Evolutionary conservation across 1,139 yeast species (phyloP).

Genomic region (Taphrina sp.): DNA sequence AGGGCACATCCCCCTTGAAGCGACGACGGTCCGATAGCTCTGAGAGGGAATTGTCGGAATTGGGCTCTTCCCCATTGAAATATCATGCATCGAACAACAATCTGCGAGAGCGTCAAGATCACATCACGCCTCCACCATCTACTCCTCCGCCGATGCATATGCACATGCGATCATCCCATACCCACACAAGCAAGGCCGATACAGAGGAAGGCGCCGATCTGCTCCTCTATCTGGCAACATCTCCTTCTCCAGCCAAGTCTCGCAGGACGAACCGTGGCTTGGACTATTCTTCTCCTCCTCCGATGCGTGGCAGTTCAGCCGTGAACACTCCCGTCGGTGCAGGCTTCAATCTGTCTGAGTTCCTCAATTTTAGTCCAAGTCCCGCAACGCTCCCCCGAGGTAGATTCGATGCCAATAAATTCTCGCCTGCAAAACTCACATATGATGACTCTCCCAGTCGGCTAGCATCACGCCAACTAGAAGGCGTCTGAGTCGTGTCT

Average conservation of each 20-base stretch:
- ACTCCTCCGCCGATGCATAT: constrained; percentile 26
- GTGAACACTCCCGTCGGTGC: constrained; percentile 47
- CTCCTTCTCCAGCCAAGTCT: constrained; percentile 66
- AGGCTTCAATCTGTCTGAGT: constrained; percentile 79
- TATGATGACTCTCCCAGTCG: constrained; percentile 9
- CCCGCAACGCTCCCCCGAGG: constrained; percentile 47
- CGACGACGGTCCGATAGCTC: constrained; percentile 24
- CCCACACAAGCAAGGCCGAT: constrained; percentile 14
- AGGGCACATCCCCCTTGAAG: constrained; percentile 13
- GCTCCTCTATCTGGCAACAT: constrained; percentile 76
- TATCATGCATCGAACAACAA: constrained; percentile 13
- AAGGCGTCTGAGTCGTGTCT: neutral
- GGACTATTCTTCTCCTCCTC: constrained; percentile 21
- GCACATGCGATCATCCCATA: neutral
- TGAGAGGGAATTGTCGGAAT: neutral
- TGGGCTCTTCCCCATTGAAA: constrained; percentile 21
- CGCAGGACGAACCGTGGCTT: constrained; percentile 31
- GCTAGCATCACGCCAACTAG: neutral
- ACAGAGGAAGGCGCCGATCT: constrained; percentile 77
- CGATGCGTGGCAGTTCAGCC: constrained; percentile 32
- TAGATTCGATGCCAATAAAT: constrained; percentile 10
- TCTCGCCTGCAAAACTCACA: constrained; percentile 18
- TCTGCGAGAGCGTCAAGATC: neutral
- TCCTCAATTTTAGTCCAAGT: constrained; percentile 74
- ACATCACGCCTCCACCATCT: constrained; percentile 26